Conservation (phyloP, 2,329 filamentous ascomycete species). For the Aspergillus amoenus region DNA sequence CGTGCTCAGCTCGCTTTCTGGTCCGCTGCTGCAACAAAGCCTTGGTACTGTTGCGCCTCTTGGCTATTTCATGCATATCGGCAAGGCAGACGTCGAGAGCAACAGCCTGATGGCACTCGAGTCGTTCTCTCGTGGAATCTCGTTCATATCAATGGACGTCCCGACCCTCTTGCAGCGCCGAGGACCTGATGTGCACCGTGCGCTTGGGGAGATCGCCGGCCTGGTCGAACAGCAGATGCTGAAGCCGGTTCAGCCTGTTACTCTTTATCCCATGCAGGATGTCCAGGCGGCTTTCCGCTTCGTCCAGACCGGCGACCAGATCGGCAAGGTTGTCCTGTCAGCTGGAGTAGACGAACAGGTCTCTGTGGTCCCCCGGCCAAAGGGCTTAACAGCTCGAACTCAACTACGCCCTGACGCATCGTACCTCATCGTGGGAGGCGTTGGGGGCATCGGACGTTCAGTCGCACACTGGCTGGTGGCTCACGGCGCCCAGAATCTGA, state of each 20-base stretch:
- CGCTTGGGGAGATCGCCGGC: not conserved
- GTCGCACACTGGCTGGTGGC: constrained; percentile 12
- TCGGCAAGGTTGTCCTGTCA: constrained; percentile 39
- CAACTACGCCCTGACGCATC: not conserved
- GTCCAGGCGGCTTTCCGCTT: constrained; percentile 27
- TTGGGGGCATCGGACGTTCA: constrained; percentile 17
- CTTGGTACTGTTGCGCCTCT: constrained; percentile 17
- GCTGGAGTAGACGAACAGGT: not conserved
- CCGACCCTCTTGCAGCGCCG: not conserved
- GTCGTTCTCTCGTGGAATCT: not conserved
- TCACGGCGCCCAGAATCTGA: constrained; percentile 16
- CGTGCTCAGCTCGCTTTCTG: constrained; percentile 30
- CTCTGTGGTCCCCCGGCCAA: not conserved
- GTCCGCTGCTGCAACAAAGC: constrained; percentile 19
- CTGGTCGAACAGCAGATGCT: constrained; percentile 3
- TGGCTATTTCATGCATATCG: constrained; percentile 26
- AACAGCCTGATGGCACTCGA: not conserved
- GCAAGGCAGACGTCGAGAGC: constrained; percentile 20
- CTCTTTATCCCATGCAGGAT: not conserved
- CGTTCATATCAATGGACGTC: not conserved
- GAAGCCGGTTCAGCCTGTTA: constrained; percentile 8
- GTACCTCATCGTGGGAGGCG: constrained; percentile 22
- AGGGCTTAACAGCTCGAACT: not conserved
- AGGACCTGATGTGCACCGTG: not conserved
- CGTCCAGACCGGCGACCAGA: constrained; percentile 36